Evolutionary conservation across 1,284 basidiomycete genomes (phyloP).

Genomic region (Pseudozyma hubeiensis): DNA sequence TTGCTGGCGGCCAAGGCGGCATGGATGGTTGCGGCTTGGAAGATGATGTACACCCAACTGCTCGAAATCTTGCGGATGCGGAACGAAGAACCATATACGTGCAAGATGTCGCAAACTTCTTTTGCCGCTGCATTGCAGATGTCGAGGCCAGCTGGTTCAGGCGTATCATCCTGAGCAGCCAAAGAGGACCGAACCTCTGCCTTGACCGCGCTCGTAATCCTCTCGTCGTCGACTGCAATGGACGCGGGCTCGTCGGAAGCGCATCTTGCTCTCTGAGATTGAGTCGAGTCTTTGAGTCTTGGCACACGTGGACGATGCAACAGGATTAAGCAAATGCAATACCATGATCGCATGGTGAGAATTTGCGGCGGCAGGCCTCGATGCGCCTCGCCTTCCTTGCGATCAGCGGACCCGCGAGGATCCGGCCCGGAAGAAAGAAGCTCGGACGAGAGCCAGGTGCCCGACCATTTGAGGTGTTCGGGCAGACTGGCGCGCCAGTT

Average conservation of each 20-base stretch:
- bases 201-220: background rate
- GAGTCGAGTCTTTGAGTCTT: conserved; percentile 20
- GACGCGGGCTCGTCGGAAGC: conserved; percentile 4
- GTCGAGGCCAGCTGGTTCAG: conserved; percentile 40
- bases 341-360: conserved; percentile 52
- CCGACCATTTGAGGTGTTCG: conserved; percentile 37
- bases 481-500: conserved; percentile 42
- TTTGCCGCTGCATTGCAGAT: conserved; percentile 47
- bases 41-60: conserved; percentile 56
- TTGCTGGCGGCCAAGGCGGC: conserved; percentile 44
- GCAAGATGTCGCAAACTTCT: conserved; percentile 49
- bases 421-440: conserved; percentile 3
- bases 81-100: conserved; percentile 50
- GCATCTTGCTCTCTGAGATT: conserved; percentile 2
- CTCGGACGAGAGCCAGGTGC: conserved; percentile 38
- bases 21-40: conserved; percentile 53
- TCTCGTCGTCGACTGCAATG: background rate
- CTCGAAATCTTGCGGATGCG: conserved; percentile 52
- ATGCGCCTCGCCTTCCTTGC: conserved; percentile 27
- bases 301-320: conserved; percentile 50
- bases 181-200: background rate
- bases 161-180: conserved; percentile 3
- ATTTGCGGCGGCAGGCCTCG: conserved; percentile 46
- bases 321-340: conserved; percentile 51
- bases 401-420: conserved; percentile 9